A percentile compares a stretch with the other conserved stretches of the same genome.
Conservation (phyloP, 2,329 filamentous ascomycete genomes). For the Xylaria sp. region DNA sequence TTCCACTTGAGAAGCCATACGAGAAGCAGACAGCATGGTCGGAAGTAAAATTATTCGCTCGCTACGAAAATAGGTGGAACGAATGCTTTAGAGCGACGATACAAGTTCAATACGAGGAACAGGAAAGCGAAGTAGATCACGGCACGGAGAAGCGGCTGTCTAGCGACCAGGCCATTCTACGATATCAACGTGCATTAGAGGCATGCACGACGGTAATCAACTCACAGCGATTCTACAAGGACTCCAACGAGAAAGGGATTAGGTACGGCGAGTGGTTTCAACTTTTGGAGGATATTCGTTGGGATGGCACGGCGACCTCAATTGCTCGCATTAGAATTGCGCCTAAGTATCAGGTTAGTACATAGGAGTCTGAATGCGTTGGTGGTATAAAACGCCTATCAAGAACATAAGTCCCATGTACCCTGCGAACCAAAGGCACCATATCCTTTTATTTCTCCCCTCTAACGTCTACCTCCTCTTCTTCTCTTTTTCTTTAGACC, state of each 20-base stretch:
- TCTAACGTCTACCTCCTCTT: not conserved
- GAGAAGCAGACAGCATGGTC: constrained; percentile 46
- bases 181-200: constrained; percentile 37
- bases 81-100: constrained; percentile 49
- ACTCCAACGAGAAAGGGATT: constrained; percentile 46
- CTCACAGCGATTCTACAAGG: constrained; percentile 46
- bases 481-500: not conserved
- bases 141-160: constrained; percentile 34
- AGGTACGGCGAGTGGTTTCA: constrained; percentile 50
- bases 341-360: constrained; percentile 27
- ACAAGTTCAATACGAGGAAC: constrained; percentile 47
- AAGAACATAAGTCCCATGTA: not conserved
- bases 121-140: constrained; percentile 34
- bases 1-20: constrained; percentile 41
- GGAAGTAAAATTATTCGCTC: constrained; percentile 48
- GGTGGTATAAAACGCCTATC: not conserved
- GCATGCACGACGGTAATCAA: constrained; percentile 44
- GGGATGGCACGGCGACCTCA: constrained; percentile 44
- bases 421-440: too few relatives aligned
- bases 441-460: too few relatives aligned
- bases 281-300: constrained; percentile 47
- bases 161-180: constrained; percentile 25
- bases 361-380: not conserved
- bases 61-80: constrained; percentile 46
- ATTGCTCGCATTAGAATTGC: constrained; percentile 44